These are phyloP conservation scores for Diversispora epigaea DNA, from an alignment of 192 early-diverging fungal species.

Conservation along the genomic window DNA sequence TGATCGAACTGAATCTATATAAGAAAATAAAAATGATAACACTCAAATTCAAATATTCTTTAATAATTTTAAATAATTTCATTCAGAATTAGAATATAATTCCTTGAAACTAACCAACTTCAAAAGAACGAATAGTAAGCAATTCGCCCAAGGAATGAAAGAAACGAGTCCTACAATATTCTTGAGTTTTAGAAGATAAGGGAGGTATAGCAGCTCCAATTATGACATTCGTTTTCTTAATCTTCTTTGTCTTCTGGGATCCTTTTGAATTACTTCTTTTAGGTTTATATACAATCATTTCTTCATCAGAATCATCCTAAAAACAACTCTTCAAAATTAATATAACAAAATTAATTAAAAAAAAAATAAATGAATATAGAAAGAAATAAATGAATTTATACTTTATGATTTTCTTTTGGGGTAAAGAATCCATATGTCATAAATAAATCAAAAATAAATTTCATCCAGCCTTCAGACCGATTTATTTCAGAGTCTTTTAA, in stretches of 20 bases:
- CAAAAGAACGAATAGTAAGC: constrained; percentile 49
- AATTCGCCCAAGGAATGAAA: constrained; percentile 70
- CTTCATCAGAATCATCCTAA: background rate
- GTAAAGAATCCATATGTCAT: constrained; percentile 73
- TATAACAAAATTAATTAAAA: background rate
- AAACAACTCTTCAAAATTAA: too few species aligned
- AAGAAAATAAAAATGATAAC: constrained; percentile 21
- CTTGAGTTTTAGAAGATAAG: constrained; percentile 55
- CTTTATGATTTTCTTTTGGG: constrained; percentile 53
- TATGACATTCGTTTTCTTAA: background rate
- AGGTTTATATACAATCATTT: background rate
- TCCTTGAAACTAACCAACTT: constrained; percentile 30
- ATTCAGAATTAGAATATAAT: background rate
- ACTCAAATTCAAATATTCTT: background rate
- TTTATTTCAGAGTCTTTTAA: constrained; percentile 71
- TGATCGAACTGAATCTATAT: constrained; percentile 40
- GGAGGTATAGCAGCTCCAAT: constrained; percentile 49
- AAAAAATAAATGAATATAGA: background rate
- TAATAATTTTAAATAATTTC: too few species aligned
- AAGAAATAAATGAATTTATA: constrained; percentile 33
- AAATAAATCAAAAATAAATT: constrained; percentile 64
- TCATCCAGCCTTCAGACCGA: constrained; percentile 74
- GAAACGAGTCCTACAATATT: constrained; percentile 62
- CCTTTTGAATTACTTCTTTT: too few species aligned
- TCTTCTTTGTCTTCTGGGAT: background rate